Evolutionary conservation across 225 moss, liverwort and hornwort species (phyloP).

Genomic region (Takakia lepidozioides): DNA sequence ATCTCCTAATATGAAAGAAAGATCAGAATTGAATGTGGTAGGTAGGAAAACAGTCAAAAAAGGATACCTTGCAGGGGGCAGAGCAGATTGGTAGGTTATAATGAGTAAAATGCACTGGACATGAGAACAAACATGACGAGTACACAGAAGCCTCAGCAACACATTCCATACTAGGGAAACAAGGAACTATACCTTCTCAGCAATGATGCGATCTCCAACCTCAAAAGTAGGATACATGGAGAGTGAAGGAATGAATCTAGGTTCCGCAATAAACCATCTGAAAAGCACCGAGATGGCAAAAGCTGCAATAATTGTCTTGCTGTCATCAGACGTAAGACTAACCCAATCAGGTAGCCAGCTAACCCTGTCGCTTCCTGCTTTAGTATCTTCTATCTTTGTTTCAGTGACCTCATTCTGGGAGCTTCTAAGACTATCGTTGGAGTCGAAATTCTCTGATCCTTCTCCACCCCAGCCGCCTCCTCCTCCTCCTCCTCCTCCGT

Average conservation of each 20-base stretch:
- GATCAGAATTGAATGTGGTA: too few relatives aligned
- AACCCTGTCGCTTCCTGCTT: conserved; percentile 10
- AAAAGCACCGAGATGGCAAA: conserved; percentile 57
- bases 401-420: conserved; percentile 10
- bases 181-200: conserved; percentile 43
- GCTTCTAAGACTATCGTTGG: background rate
- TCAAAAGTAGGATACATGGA: conserved; percentile 71
- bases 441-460: background rate
- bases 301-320: conserved; percentile 55
- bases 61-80: too few relatives aligned
- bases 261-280: conserved; percentile 52
- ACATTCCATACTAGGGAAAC: too few relatives aligned
- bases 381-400: conserved; percentile 8
- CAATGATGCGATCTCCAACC: conserved; percentile 55
- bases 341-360: conserved; percentile 66
- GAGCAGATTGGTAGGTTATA: background rate
- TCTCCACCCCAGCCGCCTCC: background rate
- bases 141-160: too few relatives aligned
- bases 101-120: background rate
- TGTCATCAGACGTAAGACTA: conserved; percentile 47
- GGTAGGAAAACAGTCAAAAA: too few relatives aligned
- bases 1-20: too few relatives aligned
- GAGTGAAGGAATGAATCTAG: conserved; percentile 52
- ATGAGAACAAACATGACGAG: too few relatives aligned
- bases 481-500: conserved; percentile 5